Evolutionary conservation across 1,284 basidiomycete species (phyloP), one percentile per base, ranked within the genome.

Genomic region (Cronartium ribicola): DNA sequence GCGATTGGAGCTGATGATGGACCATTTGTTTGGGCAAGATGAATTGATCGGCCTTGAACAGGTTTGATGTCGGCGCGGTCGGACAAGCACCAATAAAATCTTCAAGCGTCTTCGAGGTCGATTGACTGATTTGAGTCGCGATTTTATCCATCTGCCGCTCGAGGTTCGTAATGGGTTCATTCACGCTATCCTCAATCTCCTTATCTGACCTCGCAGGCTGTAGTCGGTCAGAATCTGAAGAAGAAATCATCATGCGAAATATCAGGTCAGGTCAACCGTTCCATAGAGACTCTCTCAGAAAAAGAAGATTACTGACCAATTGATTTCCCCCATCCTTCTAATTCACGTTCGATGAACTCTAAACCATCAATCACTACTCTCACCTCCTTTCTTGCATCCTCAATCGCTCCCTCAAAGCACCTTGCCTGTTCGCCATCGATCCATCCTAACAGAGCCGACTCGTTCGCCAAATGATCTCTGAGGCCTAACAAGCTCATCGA

Each of bases 1-100:
- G 60, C 22, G 68, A 59, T 41, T 71, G 60, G 5, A 71, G 60
- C 20, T 64, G 68, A 71, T 71, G 68, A 48, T 71, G 61, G 20
- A 61, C 39, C 68, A 63, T 71, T 71, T 71, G 68, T 40, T 71
- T 71, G 17, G 68, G 68, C 39, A 71, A 46, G 17, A 71, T 71
- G 29, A 71, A 71, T 62, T 71, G 68, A 55, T 71, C 68, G 40
- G 68, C 44, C 64, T 71, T 63, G 22, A 71, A 71, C 17, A 61
- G 22, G n/a, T 62, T 48, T 14, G 68, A 71, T 37, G 43, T 51
- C 13, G 57, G 61, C 57, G 60, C 51, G 64, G 60, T 64, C 51
- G 68, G 68, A 44, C 68, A 71, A n/a, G 59, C 51, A 36, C 41
- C 20, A 46, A 71, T 71, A 44, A 71, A 71, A 40, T 59, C 61